Conservation (phyloP, 2,329 filamentous ascomycete genomes). For the Tolypocladium cylindrosporum region DNA sequence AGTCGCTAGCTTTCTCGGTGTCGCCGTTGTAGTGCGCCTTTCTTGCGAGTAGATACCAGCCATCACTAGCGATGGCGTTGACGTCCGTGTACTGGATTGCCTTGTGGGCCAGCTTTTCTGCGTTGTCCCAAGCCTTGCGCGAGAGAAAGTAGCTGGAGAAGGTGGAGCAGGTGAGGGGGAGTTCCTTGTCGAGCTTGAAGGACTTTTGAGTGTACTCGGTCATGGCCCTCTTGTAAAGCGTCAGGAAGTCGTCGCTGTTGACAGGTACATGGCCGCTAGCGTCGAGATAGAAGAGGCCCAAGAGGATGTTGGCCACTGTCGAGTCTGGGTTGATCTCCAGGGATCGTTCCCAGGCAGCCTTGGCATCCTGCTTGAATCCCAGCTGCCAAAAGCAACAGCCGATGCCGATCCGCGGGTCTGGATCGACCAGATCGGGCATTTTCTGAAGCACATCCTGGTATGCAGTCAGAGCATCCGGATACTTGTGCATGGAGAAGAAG, state of each 20-base stretch:
- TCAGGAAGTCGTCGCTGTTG: constrained; percentile 75
- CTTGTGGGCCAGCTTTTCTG: constrained; percentile 79
- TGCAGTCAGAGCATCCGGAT: constrained; percentile 66
- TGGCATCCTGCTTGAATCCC: constrained; percentile 87
- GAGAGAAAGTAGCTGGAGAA: constrained; percentile 87
- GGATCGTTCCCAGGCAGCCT: constrained; percentile 78
- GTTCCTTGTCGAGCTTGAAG: constrained; percentile 86
- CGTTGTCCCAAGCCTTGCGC: constrained; percentile 68
- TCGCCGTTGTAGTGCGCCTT: constrained; percentile 84
- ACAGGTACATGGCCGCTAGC: constrained; percentile 73
- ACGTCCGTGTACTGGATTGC: constrained; percentile 95
- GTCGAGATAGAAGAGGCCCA: constrained; percentile 85
- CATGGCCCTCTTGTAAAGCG: constrained; percentile 86
- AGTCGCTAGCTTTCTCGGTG: constrained; percentile 65
- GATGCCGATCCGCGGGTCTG: constrained; percentile 91
- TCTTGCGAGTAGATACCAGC: constrained; percentile 88
- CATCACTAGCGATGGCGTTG: constrained; percentile 92
- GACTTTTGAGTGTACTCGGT: constrained; percentile 88
- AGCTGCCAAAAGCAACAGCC: constrained; percentile 97
- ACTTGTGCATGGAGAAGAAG: constrained; percentile 78
- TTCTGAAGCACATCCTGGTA: constrained; percentile 84
- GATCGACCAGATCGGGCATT: constrained; percentile 81
- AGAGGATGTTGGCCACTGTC: constrained; percentile 80
- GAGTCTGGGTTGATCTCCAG: constrained; percentile 74
- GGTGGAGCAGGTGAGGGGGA: constrained; percentile 79